These are phyloP conservation scores for Saururus chinensis DNA, from an alignment of 164 flowering plant species.

Conservation along the genomic window DNA sequence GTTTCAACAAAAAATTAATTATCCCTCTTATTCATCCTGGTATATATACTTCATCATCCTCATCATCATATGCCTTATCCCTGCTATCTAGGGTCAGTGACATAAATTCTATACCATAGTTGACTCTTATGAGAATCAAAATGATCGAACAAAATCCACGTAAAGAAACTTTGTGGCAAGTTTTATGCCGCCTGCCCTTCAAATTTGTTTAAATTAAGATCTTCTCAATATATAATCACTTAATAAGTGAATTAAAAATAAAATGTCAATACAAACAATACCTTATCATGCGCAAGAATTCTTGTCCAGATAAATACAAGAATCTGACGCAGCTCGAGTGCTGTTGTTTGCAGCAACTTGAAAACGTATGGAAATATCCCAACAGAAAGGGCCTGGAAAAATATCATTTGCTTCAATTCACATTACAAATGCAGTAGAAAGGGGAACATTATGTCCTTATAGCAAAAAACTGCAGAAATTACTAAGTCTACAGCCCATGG, in stretches of 20 bases:
- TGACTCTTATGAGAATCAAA: not conserved
- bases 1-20: too few species aligned
- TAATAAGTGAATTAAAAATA: too few species aligned
- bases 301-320: slow-evolving; percentile 99
- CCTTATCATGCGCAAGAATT: slow-evolving; percentile 97
- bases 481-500: slow-evolving; percentile 75
- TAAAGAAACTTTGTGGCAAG: too few species aligned
- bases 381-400: slow-evolving; percentile 81
- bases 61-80: too few species aligned
- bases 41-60: too few species aligned
- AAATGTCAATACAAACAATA: slow-evolving; percentile 9
- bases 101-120: too few species aligned
- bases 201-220: too few species aligned
- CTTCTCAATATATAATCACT: too few species aligned
- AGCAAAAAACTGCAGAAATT: not conserved
- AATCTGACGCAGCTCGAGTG: slow-evolving; percentile 80
- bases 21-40: too few species aligned
- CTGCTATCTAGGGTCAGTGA: too few species aligned
- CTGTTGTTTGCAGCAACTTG: slow-evolving; percentile 83
- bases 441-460: too few species aligned
- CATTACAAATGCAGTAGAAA: not conserved
- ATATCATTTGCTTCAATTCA: not conserved
- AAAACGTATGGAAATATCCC: slow-evolving; percentile 97
- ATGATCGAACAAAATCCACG: not conserved
- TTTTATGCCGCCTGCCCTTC: too few species aligned